These are phyloP conservation scores for Nelumbo lutea DNA, from an alignment of 164 flowering plant species.

Conservation along the genomic window DNA sequence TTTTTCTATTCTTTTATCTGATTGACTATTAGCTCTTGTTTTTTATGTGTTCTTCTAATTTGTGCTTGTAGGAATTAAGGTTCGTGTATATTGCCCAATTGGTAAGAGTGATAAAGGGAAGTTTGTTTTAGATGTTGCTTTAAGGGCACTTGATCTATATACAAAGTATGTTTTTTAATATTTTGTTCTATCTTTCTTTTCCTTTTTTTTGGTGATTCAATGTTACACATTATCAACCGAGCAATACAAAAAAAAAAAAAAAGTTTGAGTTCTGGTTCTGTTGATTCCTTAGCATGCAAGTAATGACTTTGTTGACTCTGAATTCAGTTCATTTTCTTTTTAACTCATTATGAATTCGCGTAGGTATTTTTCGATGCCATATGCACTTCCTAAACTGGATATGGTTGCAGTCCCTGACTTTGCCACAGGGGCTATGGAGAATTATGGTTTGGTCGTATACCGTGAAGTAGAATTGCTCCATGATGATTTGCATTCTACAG, in stretches of 20 bases:
- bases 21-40: background rate
- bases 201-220: no score
- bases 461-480: slow-evolving; percentile 89
- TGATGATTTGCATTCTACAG: slow-evolving; percentile 92
- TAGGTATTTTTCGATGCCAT: slow-evolving; percentile 87
- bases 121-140: slow-evolving; percentile 89
- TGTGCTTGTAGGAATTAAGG: slow-evolving; percentile 56
- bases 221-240: no score
- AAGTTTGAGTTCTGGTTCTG: no score
- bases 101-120: slow-evolving; percentile 88
- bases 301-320: no score
- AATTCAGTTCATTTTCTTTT: background rate
- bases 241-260: no score
- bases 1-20: background rate
- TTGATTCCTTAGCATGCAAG: no score
- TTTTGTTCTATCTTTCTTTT: no score
- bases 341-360: slow-evolving; percentile 4
- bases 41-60: background rate
- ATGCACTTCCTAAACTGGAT: slow-evolving; percentile 89
- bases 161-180: slow-evolving; percentile 46
- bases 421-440: slow-evolving; percentile 99
- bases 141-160: slow-evolving; percentile 73
- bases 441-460: slow-evolving; percentile 94
- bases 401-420: slow-evolving; percentile 98
- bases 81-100: slow-evolving; percentile 83